These are phyloP conservation scores for Clavariopsis aquatica DNA, from an alignment of 495 filamentous ascomycete species.

Conservation along the genomic window DNA sequence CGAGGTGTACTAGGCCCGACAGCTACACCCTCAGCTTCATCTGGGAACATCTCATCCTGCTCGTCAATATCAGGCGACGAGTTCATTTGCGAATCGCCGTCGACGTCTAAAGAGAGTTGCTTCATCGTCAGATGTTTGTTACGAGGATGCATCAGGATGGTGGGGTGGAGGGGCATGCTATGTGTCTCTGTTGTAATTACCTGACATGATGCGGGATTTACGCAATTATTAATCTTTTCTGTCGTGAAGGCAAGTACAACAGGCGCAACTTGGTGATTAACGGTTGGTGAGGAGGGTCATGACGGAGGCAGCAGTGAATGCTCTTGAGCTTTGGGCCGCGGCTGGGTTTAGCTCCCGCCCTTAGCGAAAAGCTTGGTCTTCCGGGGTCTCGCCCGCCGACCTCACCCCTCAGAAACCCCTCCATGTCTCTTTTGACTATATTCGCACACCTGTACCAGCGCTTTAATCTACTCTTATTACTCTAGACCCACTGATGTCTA, in stretches of 20 bases:
- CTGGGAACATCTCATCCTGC: conserved; percentile 45
- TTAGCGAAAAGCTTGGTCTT: conserved; percentile 42
- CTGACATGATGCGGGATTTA: conserved; percentile 25
- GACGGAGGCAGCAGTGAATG: conserved; percentile 22
- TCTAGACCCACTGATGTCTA: conserved; percentile 45
- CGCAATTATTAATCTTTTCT: neutral
- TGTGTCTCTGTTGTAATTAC: conserved; percentile 3
- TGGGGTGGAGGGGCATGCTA: neutral
- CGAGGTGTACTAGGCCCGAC: conserved; percentile 23
- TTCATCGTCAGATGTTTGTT: conserved; percentile 3
- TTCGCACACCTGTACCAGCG: neutral
- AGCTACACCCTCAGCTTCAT: conserved; percentile 27
- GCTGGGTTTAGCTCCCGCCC: conserved; percentile 19
- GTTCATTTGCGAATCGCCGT: conserved; percentile 61
- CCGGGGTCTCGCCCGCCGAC: neutral
- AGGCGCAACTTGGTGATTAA: neutral
- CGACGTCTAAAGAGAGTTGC: conserved; percentile 44
- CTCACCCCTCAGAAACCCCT: neutral
- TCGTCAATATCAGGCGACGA: conserved; percentile 48
- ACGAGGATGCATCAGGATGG: neutral
- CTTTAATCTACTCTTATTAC: neutral
- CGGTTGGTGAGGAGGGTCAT: neutral
- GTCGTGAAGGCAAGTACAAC: neutral
- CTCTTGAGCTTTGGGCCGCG: conserved; percentile 4
- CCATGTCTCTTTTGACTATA: neutral